A percentile compares a stretch with the other conserved stretches of the same genome.
Conservation (phyloP, 495 filamentous ascomycete genomes). For the Podospora australis region DNA sequence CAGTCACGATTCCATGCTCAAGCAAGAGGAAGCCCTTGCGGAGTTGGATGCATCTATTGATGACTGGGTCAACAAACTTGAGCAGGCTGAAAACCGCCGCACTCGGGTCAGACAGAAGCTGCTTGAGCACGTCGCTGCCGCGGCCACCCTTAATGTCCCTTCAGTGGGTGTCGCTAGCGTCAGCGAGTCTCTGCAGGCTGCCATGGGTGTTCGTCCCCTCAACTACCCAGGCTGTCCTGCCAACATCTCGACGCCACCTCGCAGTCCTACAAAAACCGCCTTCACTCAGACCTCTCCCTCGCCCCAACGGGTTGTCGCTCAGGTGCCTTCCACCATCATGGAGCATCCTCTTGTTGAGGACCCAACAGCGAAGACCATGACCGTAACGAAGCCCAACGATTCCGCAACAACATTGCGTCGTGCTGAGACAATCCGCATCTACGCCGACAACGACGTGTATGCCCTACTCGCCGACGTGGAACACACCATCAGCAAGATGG, state of each 20-base stretch:
- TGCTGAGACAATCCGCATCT: conserved; percentile 61
- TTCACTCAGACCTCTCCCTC: conserved; percentile 29
- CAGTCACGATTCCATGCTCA: conserved; percentile 60
- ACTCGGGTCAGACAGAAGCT: conserved; percentile 66
- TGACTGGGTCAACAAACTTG: conserved; percentile 66
- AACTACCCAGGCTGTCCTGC: conserved; percentile 11
- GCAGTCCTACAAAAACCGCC: conserved; percentile 36
- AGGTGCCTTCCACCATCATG: conserved; percentile 44
- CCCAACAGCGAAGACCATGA: conserved; percentile 12
- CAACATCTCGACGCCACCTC: conserved; percentile 44
- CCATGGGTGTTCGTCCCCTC: conserved; percentile 32
- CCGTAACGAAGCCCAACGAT: conserved; percentile 18
- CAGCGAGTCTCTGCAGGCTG: conserved; percentile 37
- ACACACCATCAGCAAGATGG: conserved; percentile 50
- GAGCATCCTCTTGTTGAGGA: conserved; percentile 40
- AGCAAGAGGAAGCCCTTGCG: conserved; percentile 66
- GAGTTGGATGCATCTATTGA: conserved; percentile 70
- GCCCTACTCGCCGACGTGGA: conserved; percentile 57
- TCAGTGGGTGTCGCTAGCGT: conserved; percentile 25
- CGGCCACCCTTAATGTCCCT: conserved; percentile 35
- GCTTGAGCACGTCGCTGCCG: conserved; percentile 65
- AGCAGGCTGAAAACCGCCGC: conserved; percentile 67
- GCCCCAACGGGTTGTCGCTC: conserved; percentile 39
- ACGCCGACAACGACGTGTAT: conserved; percentile 58
- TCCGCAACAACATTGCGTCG: conserved; percentile 20